Conservation (phyloP, 2,329 filamentous ascomycete genomes). For the Fusarium coffeatum region DNA sequence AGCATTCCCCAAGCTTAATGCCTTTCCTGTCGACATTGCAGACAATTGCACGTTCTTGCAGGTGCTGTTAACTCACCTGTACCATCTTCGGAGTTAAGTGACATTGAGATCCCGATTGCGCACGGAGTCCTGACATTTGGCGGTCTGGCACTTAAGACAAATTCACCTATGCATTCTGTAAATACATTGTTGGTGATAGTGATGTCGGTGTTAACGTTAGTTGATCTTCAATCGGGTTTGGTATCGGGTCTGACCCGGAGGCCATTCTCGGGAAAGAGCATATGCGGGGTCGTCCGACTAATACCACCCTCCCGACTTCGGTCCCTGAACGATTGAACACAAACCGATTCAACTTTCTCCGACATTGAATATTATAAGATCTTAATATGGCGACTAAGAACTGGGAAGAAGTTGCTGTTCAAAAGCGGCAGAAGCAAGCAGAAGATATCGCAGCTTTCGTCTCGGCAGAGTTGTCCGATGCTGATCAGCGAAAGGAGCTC, state of each 20-base stretch:
- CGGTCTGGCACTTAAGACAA: accelerated
- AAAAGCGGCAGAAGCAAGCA: conserved; percentile 13
- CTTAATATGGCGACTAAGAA: background rate
- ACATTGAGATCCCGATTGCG: background rate
- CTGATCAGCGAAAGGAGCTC: background rate
- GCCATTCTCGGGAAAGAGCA: too few relatives aligned
- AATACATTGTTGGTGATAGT: background rate
- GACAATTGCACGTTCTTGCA: background rate
- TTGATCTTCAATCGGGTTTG: background rate
- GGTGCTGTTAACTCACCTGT: background rate
- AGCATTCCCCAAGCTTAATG: accelerated
- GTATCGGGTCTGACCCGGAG: background rate
- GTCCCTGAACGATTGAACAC: background rate
- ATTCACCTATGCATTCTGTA: too few relatives aligned
- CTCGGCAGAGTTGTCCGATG: background rate
- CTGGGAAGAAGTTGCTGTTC: conserved; percentile 8
- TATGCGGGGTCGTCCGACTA: background rate
- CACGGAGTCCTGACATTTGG: accelerated
- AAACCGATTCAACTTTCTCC: background rate
- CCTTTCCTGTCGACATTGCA: accelerated
- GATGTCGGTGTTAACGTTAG: too few relatives aligned
- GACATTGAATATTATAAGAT: accelerated
- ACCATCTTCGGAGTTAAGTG: accelerated
- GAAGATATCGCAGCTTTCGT: conserved; percentile 6
- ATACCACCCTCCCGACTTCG: background rate